Percentiles rank a stretch among this genome's conserved stretches.
Evolutionary conservation across 2,329 filamentous ascomycete species (phyloP).

Genomic region (Botrytis fragariae): DNA sequence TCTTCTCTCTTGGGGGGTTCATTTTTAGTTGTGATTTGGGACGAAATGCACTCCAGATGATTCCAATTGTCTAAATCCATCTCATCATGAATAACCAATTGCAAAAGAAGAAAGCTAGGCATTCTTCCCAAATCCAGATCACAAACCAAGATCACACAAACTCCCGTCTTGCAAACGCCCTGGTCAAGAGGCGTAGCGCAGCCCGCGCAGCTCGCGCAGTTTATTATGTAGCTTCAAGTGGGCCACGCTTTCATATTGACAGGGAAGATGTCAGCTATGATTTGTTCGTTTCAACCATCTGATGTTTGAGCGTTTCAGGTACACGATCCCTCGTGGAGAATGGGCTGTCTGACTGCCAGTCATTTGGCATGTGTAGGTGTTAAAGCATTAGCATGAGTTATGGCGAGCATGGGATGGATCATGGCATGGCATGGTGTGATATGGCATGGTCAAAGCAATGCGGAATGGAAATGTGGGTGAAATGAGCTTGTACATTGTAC

Average conservation of each 20-base stretch:
- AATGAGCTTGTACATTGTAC: neutral
- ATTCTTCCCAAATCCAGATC: neutral
- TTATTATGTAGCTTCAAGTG: conserved; percentile 1
- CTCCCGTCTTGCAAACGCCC: conserved; percentile 10
- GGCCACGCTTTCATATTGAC: neutral
- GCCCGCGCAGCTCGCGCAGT: neutral
- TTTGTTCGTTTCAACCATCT: conserved; percentile 7
- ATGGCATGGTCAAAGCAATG: neutral
- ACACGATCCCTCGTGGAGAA: conserved; percentile 18
- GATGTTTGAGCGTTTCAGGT: conserved; percentile 19
- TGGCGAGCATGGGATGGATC: conserved; percentile 3
- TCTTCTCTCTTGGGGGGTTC: neutral
- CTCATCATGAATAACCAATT: neutral
- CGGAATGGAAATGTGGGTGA: neutral
- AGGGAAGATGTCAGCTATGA: neutral
- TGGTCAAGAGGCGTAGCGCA: conserved; percentile 7
- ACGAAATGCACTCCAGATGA: neutral
- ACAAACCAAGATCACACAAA: neutral
- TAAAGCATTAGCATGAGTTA: neutral
- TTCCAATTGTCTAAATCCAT: neutral
- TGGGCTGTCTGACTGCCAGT: neutral
- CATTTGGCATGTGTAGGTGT: neutral
- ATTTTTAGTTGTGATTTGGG: neutral
- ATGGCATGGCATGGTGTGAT: neutral
- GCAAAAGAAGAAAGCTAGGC: neutral